Evolutionary conservation across 2,329 filamentous ascomycete species (phyloP).

Genomic region (Epichloe festucae): DNA sequence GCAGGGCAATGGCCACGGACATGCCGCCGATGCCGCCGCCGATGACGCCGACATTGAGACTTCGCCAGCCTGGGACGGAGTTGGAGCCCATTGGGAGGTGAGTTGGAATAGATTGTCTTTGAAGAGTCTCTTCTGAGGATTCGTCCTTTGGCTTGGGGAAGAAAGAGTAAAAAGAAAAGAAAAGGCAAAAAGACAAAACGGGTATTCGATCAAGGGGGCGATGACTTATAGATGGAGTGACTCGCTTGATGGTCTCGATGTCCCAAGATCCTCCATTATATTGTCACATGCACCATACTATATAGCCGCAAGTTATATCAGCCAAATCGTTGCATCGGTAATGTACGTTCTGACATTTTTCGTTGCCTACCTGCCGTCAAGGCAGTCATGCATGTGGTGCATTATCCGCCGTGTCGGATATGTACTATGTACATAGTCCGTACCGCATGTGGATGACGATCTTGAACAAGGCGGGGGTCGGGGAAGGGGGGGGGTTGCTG

Average conservation of each 20-base stretch:
- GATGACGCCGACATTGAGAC: conserved; percentile 30
- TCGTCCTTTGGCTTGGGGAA: too few relatives aligned
- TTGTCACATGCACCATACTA: neutral
- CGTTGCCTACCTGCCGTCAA: neutral
- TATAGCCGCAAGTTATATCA: neutral
- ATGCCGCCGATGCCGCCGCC: conserved; percentile 37
- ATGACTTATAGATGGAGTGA: too few relatives aligned
- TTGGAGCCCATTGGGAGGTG: conserved; percentile 13
- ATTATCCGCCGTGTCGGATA: too few relatives aligned
- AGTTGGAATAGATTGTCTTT: neutral
- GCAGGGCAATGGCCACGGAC: conserved; percentile 31
- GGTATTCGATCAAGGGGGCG: too few relatives aligned
- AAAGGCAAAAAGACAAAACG: too few relatives aligned
- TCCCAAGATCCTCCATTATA: neutral
- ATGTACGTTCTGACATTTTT: neutral
- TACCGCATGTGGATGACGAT: too few relatives aligned
- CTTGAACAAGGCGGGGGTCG: too few relatives aligned
- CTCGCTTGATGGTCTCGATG: neutral
- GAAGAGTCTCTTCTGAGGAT: too few relatives aligned
- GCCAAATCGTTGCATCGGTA: neutral
- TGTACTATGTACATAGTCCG: too few relatives aligned
- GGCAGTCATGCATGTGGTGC: too few relatives aligned
- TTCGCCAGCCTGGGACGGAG: conserved; percentile 25
- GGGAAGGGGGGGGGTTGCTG: too few relatives aligned
- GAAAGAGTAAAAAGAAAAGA: too few relatives aligned